Evolutionary conservation across 306 rosid species (phyloP), one percentile per base, ranked within the genome.

Genomic region (Prosopis cineraria): DNA sequence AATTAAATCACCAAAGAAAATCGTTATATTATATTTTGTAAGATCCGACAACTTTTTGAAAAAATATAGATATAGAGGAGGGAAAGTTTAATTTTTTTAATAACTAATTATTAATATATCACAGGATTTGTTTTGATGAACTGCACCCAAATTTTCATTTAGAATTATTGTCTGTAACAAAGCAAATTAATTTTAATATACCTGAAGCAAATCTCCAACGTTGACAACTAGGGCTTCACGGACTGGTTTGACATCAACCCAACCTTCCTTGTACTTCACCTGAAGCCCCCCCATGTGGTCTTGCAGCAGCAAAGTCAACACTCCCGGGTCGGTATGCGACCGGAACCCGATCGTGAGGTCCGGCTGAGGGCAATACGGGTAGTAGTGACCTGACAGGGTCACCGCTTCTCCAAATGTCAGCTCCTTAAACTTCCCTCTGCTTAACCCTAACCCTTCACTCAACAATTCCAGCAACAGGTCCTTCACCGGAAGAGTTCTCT

Each of bases 281-380:
- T 63, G 68, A n/a, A 63, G 43, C 24, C 68, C 68, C 7, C 68
- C 68, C 41, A 63, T 33, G 68, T 3, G 36, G 41, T 63, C 68
- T 25, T 63, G 27, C 13, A 63, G 24, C 68, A 63, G 14, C 43
- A 63, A 17, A 22, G 68, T 63, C 68, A 63, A 17, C n/a, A 63
- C 2, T 3, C 43, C 68, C 0, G 43, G 68, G 11, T 63, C 68
- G 25, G 68, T 63, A 17, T 63, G 68, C 1, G 68, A 63, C 43
- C 68, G 68, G 25, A 63, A 63, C 68, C 67, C 67, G 6, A 60
- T 5, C 22, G 67, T 30, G 10, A 60, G 67, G 39, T 60, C 67
- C 41, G 68, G 68, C 24, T 63, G 68, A 33, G 68, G 68, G 68
- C 68, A 63, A 33, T 63, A 63, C 6, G 68, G 68, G 68, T 63